Evolutionary conservation across 1,139 yeast genomes (phyloP).

Genomic region (Yamadazyma trypodendri): DNA sequence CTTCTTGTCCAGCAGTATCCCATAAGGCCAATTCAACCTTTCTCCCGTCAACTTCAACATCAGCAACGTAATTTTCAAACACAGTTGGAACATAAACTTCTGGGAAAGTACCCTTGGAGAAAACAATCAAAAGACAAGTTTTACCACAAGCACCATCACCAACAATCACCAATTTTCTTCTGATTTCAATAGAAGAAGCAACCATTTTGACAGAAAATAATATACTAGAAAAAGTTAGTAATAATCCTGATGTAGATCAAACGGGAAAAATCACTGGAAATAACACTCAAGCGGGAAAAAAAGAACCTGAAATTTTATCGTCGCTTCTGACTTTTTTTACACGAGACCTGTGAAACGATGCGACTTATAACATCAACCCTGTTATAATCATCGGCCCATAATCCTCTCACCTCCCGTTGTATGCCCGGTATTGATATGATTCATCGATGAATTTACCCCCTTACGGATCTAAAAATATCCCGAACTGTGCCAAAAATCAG

Average conservation of each 20-base stretch:
- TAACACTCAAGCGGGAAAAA: background rate
- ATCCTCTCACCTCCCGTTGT: too few species aligned
- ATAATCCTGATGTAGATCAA: background rate
- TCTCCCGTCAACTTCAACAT: slow-evolving; percentile 91
- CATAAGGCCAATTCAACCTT: slow-evolving; percentile 91
- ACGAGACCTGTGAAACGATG: slow-evolving; percentile 3
- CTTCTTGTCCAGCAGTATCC: slow-evolving; percentile 99
- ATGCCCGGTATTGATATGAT: background rate
- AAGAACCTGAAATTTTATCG: slow-evolving; percentile 5
- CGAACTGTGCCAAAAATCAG: background rate
- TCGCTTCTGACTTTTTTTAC: background rate
- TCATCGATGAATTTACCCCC: background rate
- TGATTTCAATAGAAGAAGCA: slow-evolving; percentile 62
- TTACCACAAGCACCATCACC: slow-evolving; percentile 92
- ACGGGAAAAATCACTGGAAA: background rate
- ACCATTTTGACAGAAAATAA: slow-evolving; percentile 27
- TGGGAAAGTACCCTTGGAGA: slow-evolving; percentile 94
- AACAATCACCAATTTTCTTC: slow-evolving; percentile 79
- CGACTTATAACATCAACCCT: background rate
- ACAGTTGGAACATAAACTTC: slow-evolving; percentile 95
- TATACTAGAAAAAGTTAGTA: background rate
- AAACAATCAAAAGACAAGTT: slow-evolving; percentile 79
- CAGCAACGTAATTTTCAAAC: slow-evolving; percentile 92
- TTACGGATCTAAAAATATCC: background rate
- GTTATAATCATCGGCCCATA: background rate